phyloP scores from a whole-genome alignment of 2,329 filamentous ascomycete genomes.

The Gliomastix tumulicola region DNA sequence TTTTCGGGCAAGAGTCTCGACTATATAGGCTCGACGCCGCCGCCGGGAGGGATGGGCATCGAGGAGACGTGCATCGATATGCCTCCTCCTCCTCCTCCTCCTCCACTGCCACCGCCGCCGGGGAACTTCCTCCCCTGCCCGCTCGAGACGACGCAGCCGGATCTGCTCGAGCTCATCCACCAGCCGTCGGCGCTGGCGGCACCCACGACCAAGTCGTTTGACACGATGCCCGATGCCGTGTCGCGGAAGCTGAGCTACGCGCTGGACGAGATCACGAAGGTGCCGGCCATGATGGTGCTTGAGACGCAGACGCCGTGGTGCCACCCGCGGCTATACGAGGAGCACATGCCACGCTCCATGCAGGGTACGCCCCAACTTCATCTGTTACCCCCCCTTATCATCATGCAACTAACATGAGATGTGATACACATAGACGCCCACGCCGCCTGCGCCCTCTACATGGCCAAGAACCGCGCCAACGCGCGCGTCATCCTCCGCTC shows the following conservation, averaged over 20 bases:
- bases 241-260: constrained; percentile 28
- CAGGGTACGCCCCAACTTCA: constrained; percentile 33
- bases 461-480: constrained; percentile 40
- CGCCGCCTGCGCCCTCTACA: constrained; percentile 44
- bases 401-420: too few relatives aligned
- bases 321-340: constrained; percentile 42
- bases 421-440: constrained; percentile 48
- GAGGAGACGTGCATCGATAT: background rate
- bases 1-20: too few relatives aligned
- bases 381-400: too few relatives aligned
- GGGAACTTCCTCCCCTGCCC: background rate
- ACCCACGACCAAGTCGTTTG: constrained; percentile 12
- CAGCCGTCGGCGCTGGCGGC: constrained; percentile 12
- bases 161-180: constrained; percentile 12
- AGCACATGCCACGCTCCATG: constrained; percentile 41
- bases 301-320: constrained; percentile 45
- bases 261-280: constrained; percentile 44
- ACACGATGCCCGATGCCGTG: constrained; percentile 14
- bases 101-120: background rate
- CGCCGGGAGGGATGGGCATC: too few relatives aligned
- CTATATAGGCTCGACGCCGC: too few relatives aligned
- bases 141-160: background rate
- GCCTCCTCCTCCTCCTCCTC: background rate
- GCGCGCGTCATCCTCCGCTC: constrained; percentile 37
- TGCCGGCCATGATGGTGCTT: constrained; percentile 38